Evolutionary conservation across 768 basidiomycete species (phyloP), one percentile per base, ranked within the genome.

Genomic region (Polyporus arcularius): DNA sequence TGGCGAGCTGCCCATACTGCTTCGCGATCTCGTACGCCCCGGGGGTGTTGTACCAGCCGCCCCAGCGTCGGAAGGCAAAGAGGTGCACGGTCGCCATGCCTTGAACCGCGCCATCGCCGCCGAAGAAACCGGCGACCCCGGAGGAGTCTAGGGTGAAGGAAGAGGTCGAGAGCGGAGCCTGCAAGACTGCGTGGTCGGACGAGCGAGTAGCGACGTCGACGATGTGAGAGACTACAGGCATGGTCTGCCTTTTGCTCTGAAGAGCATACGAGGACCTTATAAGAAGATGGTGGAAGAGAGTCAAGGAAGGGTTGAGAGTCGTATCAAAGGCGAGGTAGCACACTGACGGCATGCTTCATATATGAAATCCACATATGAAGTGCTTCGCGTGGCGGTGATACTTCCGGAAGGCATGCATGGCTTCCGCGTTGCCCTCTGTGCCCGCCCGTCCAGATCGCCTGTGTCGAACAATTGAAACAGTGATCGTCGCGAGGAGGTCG

Each of bases 61-160:
- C 11, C 57, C 57, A 63, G 43, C 62, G 57, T 32, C 62, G 62
- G 28, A 40, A 31, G 32, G 50, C 28, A 48, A 58, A 53, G 10
- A 63, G 62, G 57, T 63, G 53, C 2, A 63, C 62, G 42, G 62
- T 63, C 4, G 57, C 53, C 62, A 63, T 63, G 35, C 57, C 57
- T 4, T 54, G 48, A 26, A 63, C 62, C 1, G 62, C 62, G 30
- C 56, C 45, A 18, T 63, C 57, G 42, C 62, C 62, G 31, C 62
- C 62, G 43, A 63, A 63, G 57, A 63, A 63, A n/a, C 57, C 57
- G 9, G 62, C 57, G 49, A 63, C 53, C 31, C 62, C 57, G 9
- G 52, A 53, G 9, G 62, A 59, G 43, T 56, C 53, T 49, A 63
- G 54, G 16, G 62, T 59, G 26, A 58, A 63, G 26, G 51, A 42